Evolutionary conservation across 2,329 filamentous ascomycete species (phyloP), one percentile per base, ranked within the genome.

Genomic region (Elsinoe australis): DNA sequence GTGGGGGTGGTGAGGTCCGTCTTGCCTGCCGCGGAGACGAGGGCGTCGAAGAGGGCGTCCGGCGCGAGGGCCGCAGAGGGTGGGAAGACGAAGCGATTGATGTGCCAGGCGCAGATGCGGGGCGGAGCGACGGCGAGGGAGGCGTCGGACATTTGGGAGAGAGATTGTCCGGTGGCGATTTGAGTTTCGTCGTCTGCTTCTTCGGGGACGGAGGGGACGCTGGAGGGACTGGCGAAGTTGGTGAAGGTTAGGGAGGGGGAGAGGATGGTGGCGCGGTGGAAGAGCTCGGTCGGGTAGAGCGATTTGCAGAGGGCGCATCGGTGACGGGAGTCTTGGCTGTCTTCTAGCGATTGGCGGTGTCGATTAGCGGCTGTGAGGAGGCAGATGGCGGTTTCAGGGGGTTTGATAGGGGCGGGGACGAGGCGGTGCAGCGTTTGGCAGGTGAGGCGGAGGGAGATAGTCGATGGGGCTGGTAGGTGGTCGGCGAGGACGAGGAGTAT

Each of bases 401-500:
- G 31, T 24, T 31, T 47, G n/a, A 19, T 15, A 5, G 49, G 36
- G 6, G n/a, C 12, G 4, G 49, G 39, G 29, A 53, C 28, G 8
- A 38, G 32, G 3, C 22, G 35, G 24, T 47, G 48, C 12, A 53
- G 22, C 22, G 39, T 19, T 10, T 33, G 24, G 17, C 26, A 51
- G 21, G 45, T 53, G 18, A 53, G 49, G 18, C 41, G 38, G 19
- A 53, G 42, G 10, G 49, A 38, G 10, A 51, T 9, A 6, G 34
- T 26, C 3, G 49, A 46, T 5, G 49, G 29, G 14, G 46, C 29
- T n/a, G 49, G 45, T 14, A 53, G 49, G 26, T 46, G 39, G 9
- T 36, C 28, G 9, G 49, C 35, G 8, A 53, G 46, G 22, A 49
- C 38, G 22, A 53, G 22, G 38, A 53, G 34, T 9, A 53, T 45